Evolutionary conservation across 139 green algal genomes (phyloP).

Genomic region (Chlamydomonas incerta): DNA sequence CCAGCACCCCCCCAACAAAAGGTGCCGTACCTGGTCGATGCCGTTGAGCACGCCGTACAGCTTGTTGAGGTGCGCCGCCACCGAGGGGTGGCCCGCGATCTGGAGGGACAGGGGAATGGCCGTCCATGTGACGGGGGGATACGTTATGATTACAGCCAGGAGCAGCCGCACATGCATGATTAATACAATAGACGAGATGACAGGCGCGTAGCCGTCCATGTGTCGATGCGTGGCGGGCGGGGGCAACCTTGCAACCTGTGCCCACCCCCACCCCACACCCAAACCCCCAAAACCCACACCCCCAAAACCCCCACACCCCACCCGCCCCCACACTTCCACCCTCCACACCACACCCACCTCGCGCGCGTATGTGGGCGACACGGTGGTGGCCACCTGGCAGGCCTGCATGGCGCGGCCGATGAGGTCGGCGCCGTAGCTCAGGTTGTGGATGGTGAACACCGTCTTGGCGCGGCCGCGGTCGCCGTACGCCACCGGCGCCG

Average conservation of each 20-base stretch:
- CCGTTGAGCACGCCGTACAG: conserved; percentile 95
- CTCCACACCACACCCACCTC: conserved; percentile 67
- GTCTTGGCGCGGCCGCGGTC: conserved; percentile 57
- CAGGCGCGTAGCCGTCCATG: too few relatives aligned
- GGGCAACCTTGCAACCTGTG: too few relatives aligned
- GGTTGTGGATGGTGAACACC: conserved; percentile 97
- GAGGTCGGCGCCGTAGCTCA: conserved; percentile 90
- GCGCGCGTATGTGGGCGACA: conserved; percentile 94
- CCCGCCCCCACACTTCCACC: too few relatives aligned
- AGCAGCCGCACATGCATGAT: too few relatives aligned
- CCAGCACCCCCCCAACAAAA: not conserved
- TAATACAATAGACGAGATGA: too few relatives aligned
- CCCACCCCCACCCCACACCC: too few relatives aligned
- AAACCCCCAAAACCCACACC: too few relatives aligned
- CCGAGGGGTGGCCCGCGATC: conserved; percentile 78
- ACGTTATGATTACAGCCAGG: too few relatives aligned
- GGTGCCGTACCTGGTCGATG: conserved; percentile 82
- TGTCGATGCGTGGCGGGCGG: too few relatives aligned
- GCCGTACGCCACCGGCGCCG: conserved; percentile 74
- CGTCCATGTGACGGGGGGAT: too few relatives aligned
- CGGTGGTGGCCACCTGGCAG: conserved; percentile 87
- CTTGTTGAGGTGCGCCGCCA: conserved; percentile 83
- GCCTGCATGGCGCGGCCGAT: conserved; percentile 81
- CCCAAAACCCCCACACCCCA: too few relatives aligned
- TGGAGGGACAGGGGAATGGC: too few relatives aligned